Evolutionary conservation across 805 yeast species (phyloP).

Genomic region (Monosporozyma yasuniensis): DNA sequence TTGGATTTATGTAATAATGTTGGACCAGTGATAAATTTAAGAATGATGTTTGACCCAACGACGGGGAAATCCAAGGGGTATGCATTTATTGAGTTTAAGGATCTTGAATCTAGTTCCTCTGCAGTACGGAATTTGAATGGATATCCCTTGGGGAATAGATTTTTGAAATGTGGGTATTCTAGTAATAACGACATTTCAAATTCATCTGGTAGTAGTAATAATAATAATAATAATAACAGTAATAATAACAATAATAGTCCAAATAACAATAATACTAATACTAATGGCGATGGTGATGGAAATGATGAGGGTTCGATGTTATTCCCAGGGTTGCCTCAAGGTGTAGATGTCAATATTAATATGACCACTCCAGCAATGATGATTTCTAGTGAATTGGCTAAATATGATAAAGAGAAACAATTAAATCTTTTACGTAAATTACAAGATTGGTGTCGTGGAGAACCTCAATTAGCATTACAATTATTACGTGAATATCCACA

Average conservation of each 20-base stretch:
- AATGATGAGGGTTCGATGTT: slow-evolving; percentile 4
- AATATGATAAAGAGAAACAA: slow-evolving; percentile 19
- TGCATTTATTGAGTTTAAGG: slow-evolving; percentile 77
- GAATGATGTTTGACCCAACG: slow-evolving; percentile 73
- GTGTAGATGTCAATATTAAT: slow-evolving; percentile 35
- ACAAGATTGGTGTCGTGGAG: slow-evolving; percentile 45
- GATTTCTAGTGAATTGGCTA: slow-evolving; percentile 28
- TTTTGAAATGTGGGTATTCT: slow-evolving; percentile 66
- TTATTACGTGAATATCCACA: slow-evolving; percentile 70
- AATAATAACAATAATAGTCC: not conserved
- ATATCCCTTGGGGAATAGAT: slow-evolving; percentile 62
- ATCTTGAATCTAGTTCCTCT: slow-evolving; percentile 77
- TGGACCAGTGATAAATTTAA: slow-evolving; percentile 74
- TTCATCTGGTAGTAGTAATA: not conserved
- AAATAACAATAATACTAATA: not conserved
- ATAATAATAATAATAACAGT: not conserved
- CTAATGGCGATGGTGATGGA: slow-evolving; percentile 2
- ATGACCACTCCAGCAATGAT: slow-evolving; percentile 34
- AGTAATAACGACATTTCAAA: slow-evolving; percentile 37
- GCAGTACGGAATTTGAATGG: slow-evolving; percentile 86
- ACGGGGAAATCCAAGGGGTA: slow-evolving; percentile 89
- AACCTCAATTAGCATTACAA: slow-evolving; percentile 50
- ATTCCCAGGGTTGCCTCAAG: slow-evolving; percentile 48
- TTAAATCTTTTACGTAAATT: slow-evolving; percentile 26
- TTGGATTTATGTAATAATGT: slow-evolving; percentile 74